Conservation (phyloP, 2,329 filamentous ascomycete species). For the Aspergillus sp. region DNA sequence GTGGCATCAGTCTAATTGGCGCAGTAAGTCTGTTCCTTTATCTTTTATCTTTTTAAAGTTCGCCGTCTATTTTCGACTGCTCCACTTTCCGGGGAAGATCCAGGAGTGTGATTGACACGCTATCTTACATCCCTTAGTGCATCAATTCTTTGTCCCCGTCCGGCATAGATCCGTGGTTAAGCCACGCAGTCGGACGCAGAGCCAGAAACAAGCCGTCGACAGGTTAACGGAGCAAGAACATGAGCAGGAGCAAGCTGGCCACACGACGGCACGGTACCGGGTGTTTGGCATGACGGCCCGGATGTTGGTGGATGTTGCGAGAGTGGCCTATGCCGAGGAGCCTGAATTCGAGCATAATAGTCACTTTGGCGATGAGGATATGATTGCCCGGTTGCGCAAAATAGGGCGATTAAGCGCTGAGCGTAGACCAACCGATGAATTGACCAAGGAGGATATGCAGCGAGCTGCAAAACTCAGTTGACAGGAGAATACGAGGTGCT, state of each 20-base stretch:
- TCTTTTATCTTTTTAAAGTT: constrained; percentile 1
- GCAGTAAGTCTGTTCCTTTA: constrained; percentile 33
- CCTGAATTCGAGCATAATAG: constrained; percentile 73
- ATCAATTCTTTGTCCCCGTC: constrained; percentile 86
- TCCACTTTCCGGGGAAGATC: no score
- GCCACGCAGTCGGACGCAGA: constrained; percentile 38
- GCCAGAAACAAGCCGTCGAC: constrained; percentile 33
- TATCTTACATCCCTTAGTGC: constrained; percentile 45
- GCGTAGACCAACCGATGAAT: constrained; percentile 44
- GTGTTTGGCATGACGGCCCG: constrained; percentile 94
- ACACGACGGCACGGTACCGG: constrained; percentile 55
- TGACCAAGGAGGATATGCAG: constrained; percentile 45
- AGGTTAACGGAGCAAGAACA: constrained; percentile 26
- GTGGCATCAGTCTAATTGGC: constrained; percentile 72
- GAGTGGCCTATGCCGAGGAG: constrained; percentile 71
- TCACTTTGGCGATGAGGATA: constrained; percentile 58
- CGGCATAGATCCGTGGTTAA: constrained; percentile 59
- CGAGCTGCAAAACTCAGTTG: constrained; percentile 43
- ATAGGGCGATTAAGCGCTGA: constrained; percentile 50
- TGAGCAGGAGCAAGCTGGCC: constrained; percentile 40
- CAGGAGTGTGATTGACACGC: no score
- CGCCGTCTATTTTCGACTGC: no score
- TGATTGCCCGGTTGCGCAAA: constrained; percentile 50
- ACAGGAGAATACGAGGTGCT: neutral
- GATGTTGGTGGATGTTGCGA: constrained; percentile 79